These are phyloP conservation scores for Xylaria sp. DNA, from an alignment of 2,329 filamentous ascomycete genomes.

Conservation along the genomic window DNA sequence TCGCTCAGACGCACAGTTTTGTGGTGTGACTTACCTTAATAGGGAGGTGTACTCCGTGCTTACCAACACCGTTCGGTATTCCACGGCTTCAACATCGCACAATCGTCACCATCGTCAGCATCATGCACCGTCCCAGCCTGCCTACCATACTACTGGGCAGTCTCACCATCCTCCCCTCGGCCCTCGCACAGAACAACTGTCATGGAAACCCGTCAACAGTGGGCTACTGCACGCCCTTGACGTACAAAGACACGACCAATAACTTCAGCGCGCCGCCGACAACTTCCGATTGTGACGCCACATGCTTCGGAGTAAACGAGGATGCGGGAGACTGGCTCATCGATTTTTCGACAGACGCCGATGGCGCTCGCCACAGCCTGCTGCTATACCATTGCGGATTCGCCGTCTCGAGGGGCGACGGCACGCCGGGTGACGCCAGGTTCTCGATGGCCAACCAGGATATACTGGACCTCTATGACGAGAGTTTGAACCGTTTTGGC, in stretches of 20 bases:
- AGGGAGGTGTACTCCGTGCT: not conserved
- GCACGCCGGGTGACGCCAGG: conserved; percentile 16
- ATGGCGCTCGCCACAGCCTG: conserved; percentile 29
- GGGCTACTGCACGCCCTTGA: conserved; percentile 33
- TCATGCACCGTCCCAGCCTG: conserved; percentile 5
- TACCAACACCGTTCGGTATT: not conserved
- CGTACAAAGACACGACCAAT: conserved; percentile 30
- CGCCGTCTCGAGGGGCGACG: conserved; percentile 26
- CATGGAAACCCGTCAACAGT: conserved; percentile 20
- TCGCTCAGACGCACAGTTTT: not conserved
- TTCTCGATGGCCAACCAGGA: conserved; percentile 35
- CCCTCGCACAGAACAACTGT: conserved; percentile 25
- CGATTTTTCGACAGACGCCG: conserved; percentile 30
- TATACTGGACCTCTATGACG: conserved; percentile 32
- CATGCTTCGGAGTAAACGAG: conserved; percentile 28
- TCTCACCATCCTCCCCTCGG: not conserved
- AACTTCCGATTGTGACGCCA: conserved; percentile 29
- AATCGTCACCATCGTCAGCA: not conserved
- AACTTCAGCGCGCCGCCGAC: conserved; percentile 5
- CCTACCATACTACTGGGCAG: conserved; percentile 14
- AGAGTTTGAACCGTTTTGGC: conserved; percentile 28
- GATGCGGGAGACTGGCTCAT: conserved; percentile 36
- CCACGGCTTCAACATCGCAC: not conserved
- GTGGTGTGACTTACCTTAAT: not conserved
- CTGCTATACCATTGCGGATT: conserved; percentile 29